A percentile compares a stretch with the other conserved stretches of the same genome.
Evolutionary conservation across 805 yeast species (phyloP).

Genomic region (Blastobotrys terrestris): DNA sequence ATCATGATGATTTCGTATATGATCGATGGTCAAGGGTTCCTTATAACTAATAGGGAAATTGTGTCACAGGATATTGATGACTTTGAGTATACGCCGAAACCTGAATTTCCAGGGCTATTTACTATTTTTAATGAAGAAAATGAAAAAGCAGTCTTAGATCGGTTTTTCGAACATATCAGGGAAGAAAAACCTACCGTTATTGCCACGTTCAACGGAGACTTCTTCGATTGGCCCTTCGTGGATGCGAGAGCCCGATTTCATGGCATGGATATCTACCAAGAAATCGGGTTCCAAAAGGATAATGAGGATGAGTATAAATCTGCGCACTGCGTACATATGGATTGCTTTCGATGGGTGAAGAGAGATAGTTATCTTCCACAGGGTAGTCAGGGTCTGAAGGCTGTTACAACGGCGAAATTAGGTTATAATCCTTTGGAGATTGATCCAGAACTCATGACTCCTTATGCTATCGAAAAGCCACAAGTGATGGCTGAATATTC

Average conservation of each 20-base stretch:
- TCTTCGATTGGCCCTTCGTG: constrained; percentile 98
- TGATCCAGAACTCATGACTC: constrained; percentile 97
- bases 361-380: constrained; percentile 97
- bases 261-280: constrained; percentile 82
- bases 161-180: constrained; percentile 85
- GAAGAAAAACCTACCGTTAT: constrained; percentile 93
- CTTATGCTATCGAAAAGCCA: constrained; percentile 92
- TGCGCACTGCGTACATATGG: constrained; percentile 92
- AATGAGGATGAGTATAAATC: constrained; percentile 89
- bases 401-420: constrained; percentile 90
- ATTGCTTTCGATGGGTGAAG: constrained; percentile 95
- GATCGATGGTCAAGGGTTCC: constrained; percentile 96
- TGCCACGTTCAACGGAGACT: constrained; percentile 97
- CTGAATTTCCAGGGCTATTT: constrained; percentile 88
- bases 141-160: constrained; percentile 64
- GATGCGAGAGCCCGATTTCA: constrained; percentile 81
- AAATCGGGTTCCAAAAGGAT: constrained; percentile 90
- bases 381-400: constrained; percentile 97
- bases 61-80: constrained; percentile 93
- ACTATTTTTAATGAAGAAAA: constrained; percentile 84
- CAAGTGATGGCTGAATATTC: constrained; percentile 92
- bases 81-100: constrained; percentile 95
- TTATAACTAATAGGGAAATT: constrained; percentile 91
- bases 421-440: constrained; percentile 96
- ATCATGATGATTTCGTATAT: constrained; percentile 99